A percentile compares a stretch with the other conserved stretches of the same genome.
Evolutionary conservation across 1,284 basidiomycete species (phyloP).

Genomic region (Ustilago tritici): DNA sequence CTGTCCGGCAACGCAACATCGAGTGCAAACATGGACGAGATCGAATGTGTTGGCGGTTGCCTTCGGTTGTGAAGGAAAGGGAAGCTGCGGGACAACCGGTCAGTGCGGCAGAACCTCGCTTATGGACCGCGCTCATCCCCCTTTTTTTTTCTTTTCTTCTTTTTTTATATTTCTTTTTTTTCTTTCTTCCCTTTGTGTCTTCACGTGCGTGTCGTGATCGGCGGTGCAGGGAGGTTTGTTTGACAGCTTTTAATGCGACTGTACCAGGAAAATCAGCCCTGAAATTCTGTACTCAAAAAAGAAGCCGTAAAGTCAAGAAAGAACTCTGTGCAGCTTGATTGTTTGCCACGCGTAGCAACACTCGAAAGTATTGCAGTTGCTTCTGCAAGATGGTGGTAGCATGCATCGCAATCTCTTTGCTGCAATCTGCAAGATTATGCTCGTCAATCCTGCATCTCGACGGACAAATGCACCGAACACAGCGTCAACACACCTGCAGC

Average conservation of each 20-base stretch:
- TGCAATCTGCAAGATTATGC: neutral
- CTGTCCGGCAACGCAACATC: neutral
- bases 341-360: neutral
- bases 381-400: neutral
- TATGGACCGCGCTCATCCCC: neutral
- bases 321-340: conserved; percentile 1
- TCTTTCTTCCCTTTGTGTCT: no score
- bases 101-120: conserved; percentile 8
- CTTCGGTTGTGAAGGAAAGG: neutral
- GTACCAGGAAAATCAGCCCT: conserved; percentile 3
- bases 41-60: neutral
- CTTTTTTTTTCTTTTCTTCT: neutral
- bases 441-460: neutral
- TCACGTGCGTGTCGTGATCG: conserved; percentile 14
- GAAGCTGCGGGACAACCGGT: conserved; percentile 3
- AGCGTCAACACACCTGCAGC: neutral
- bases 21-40: neutral
- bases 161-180: no score
- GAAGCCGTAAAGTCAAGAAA: neutral
- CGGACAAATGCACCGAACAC: neutral
- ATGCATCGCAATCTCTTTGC: neutral
- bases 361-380: neutral
- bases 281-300: conserved; percentile 2
- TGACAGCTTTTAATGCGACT: neutral
- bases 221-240: conserved; percentile 10